phyloP scores from a whole-genome alignment of 352 stramenopile species.

The Globisporangium emineosum region DNA sequence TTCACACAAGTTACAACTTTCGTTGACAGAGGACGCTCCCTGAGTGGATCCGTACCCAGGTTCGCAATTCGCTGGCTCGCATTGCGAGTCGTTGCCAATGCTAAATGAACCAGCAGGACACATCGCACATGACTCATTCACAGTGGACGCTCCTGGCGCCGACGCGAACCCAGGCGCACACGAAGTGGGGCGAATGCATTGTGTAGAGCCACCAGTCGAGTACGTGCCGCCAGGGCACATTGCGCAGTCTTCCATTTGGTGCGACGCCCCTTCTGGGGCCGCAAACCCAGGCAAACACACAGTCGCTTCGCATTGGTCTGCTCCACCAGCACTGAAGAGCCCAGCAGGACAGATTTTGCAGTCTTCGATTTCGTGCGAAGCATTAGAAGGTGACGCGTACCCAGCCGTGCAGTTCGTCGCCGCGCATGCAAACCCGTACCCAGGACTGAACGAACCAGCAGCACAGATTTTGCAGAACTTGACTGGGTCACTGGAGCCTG shows the following conservation, averaged over 20 bases:
- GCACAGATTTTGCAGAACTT: slow-evolving; percentile 32
- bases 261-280: slow-evolving; percentile 26
- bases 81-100: slow-evolving; percentile 24
- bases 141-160: slow-evolving; percentile 23
- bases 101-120: slow-evolving; percentile 33
- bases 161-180: slow-evolving; percentile 34
- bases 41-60: slow-evolving; percentile 29
- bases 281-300: slow-evolving; percentile 30
- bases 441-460: slow-evolving; percentile 32
- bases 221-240: slow-evolving; percentile 32
- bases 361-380: slow-evolving; percentile 24
- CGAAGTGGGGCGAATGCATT: slow-evolving; percentile 30
- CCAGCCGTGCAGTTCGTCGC: slow-evolving; percentile 26
- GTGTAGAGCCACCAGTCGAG: slow-evolving; percentile 24
- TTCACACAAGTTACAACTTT: slow-evolving; percentile 25
- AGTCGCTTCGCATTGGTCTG: slow-evolving; percentile 25
- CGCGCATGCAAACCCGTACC: slow-evolving; percentile 25
- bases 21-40: slow-evolving; percentile 25
- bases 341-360: slow-evolving; percentile 30
- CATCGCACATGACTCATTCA: slow-evolving; percentile 29
- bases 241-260: slow-evolving; percentile 30
- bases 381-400: slow-evolving; percentile 23
- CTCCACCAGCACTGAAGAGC: slow-evolving; percentile 29
- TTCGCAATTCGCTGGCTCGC: slow-evolving; percentile 27
- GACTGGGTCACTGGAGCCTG: slow-evolving; percentile 26